Percentiles rank a stretch among this genome's conserved stretches.
These are phyloP conservation scores for Volvariella surrecta DNA, from an alignment of 1,284 basidiomycete species.

Conservation along the genomic window DNA sequence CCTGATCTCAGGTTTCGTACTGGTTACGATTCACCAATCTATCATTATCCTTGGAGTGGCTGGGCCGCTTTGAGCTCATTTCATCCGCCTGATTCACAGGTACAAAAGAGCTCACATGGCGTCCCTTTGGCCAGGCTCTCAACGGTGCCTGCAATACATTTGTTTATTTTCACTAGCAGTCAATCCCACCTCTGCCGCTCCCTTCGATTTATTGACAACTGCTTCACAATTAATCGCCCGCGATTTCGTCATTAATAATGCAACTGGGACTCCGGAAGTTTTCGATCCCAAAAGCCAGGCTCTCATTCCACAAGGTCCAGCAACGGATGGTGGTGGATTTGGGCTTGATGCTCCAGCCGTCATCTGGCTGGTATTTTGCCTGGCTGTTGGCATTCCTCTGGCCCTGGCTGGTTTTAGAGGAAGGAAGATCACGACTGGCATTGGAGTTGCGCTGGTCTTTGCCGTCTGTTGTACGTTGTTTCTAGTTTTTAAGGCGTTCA, in stretches of 20 bases:
- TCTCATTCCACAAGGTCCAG: conserved; percentile 41
- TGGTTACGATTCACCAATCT: no score
- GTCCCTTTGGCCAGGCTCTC: no score
- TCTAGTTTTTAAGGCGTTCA: background rate
- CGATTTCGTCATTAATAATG: conserved; percentile 25
- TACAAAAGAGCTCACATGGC: no score
- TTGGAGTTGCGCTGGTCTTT: conserved; percentile 39
- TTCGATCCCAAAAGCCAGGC: conserved; percentile 34
- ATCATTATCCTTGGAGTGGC: no score
- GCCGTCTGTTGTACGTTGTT: conserved; percentile 37
- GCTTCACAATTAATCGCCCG: conserved; percentile 12
- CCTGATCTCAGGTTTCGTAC: no score
- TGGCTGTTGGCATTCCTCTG: conserved; percentile 44
- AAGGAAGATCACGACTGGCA: conserved; percentile 45
- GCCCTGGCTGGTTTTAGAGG: conserved; percentile 46
- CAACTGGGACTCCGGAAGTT: conserved; percentile 33
- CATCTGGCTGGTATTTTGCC: conserved; percentile 48
- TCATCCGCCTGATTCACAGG: no score
- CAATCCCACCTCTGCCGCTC: conserved; percentile 9
- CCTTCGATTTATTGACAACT: conserved; percentile 3
- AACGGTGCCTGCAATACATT: no score
- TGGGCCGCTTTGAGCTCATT: no score
- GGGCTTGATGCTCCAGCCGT: conserved; percentile 39
- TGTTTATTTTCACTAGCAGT: conserved; percentile 7
- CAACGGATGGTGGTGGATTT: conserved; percentile 48